These are phyloP conservation scores for Penicillium psychrosexuale DNA, from an alignment of 2,329 filamentous ascomycete genomes.

Conservation along the genomic window DNA sequence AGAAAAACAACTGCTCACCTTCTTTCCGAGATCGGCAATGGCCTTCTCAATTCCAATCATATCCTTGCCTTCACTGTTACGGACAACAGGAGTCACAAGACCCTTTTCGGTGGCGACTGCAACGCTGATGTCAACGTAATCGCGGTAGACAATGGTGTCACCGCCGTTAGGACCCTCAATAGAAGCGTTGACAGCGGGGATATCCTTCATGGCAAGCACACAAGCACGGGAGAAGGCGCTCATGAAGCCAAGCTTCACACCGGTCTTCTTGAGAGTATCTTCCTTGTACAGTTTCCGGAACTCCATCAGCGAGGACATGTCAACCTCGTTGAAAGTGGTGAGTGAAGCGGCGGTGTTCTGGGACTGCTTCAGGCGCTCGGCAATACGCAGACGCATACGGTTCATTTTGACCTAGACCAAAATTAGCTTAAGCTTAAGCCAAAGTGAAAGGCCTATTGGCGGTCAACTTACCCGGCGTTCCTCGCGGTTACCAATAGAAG, in stretches of 20 bases:
- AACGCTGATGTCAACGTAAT: conserved; percentile 97
- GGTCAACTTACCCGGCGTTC: conserved; percentile 72
- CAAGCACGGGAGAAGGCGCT: conserved; percentile 90
- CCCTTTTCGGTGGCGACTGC: conserved; percentile 97
- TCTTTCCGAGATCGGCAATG: conserved; percentile 93
- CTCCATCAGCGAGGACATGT: conserved; percentile 97
- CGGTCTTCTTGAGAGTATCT: conserved; percentile 90
- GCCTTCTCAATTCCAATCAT: conserved; percentile 83
- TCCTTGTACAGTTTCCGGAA: conserved; percentile 98
- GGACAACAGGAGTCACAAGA: conserved; percentile 91
- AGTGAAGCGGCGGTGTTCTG: conserved; percentile 97
- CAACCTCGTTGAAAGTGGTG: conserved; percentile 98
- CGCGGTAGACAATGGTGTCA: conserved; percentile 96
- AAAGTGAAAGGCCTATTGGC: neutral
- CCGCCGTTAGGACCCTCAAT: conserved; percentile 94
- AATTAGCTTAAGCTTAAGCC: neutral
- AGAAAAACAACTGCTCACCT: conserved; percentile 54
- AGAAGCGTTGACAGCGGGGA: conserved; percentile 93
- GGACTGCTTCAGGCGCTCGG: conserved; percentile 97
- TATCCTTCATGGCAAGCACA: conserved; percentile 86
- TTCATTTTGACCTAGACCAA: conserved; percentile 92
- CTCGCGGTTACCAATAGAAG: conserved; percentile 68
- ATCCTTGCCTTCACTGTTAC: conserved; percentile 86
- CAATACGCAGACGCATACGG: conserved; percentile 95
- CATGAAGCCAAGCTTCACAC: conserved; percentile 99